Conservation (phyloP, 2,329 filamentous ascomycete genomes). For the Elsinoe ampelina region DNA sequence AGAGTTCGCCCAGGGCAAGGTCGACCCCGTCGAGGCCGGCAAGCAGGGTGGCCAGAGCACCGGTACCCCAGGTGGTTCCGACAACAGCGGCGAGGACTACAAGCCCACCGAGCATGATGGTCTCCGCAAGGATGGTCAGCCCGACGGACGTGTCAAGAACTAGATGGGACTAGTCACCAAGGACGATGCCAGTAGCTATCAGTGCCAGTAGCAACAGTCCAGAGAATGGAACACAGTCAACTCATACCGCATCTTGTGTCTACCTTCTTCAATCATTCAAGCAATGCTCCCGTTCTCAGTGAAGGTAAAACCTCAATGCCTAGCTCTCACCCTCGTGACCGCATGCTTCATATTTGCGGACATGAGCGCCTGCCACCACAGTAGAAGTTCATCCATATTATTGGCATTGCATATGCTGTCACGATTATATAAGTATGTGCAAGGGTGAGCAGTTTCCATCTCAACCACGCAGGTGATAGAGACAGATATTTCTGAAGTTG, state of each 20-base stretch:
- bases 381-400: too few species aligned
- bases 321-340: too few species aligned
- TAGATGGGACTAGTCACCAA: neutral
- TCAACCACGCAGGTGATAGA: too few species aligned
- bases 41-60: conserved; percentile 29
- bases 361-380: too few species aligned
- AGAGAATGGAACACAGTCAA: neutral
- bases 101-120: conserved; percentile 30
- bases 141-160: conserved; percentile 30
- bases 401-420: too few species aligned
- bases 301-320: too few species aligned
- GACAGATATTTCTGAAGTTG: too few species aligned
- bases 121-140: conserved; percentile 35
- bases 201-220: neutral
- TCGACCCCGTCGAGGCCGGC: conserved; percentile 34
- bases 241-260: neutral
- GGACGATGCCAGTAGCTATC: conserved; percentile 3
- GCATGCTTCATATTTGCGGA: too few species aligned
- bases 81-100: conserved; percentile 15
- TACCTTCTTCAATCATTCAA: too few species aligned
- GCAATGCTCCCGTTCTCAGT: too few species aligned
- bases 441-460: too few species aligned
- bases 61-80: conserved; percentile 6
- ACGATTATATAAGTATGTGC: too few species aligned
- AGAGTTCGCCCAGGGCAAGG: conserved; percentile 35